Evolutionary conservation across 1,284 basidiomycete genomes (phyloP).

Genomic region (Papiliotrema flavescens): DNA sequence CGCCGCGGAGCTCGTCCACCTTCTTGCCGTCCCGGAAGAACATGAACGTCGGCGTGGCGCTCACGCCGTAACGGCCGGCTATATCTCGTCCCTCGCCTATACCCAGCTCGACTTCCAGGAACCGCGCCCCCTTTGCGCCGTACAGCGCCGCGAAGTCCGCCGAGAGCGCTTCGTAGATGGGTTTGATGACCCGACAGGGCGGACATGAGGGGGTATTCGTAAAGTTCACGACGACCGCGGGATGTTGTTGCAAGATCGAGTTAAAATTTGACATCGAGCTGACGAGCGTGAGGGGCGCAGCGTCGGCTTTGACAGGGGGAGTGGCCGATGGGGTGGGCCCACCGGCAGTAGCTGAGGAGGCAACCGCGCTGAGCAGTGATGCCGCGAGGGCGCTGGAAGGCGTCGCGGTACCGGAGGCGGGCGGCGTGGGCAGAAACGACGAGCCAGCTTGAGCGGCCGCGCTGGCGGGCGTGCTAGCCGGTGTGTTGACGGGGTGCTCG

Average conservation of each 20-base stretch:
- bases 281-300: constrained; percentile 61
- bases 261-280: constrained; percentile 59
- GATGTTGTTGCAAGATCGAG: constrained; percentile 54
- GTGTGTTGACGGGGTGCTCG: constrained; percentile 30
- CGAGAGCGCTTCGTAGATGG: constrained; percentile 55
- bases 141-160: constrained; percentile 26
- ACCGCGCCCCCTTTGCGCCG: constrained; percentile 50
- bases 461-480: constrained; percentile 1
- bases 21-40: constrained; percentile 76
- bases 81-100: constrained; percentile 62
- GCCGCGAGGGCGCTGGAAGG: constrained; percentile 58
- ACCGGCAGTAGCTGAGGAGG: constrained; percentile 54
- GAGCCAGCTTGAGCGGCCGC: constrained; percentile 10
- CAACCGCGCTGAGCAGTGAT: constrained; percentile 63
- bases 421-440: constrained; percentile 42
- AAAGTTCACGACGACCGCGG: constrained; percentile 62
- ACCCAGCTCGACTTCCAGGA: constrained; percentile 74
- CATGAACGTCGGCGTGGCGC: constrained; percentile 79
- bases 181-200: constrained; percentile 63
- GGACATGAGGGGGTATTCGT: constrained; percentile 61
- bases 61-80: constrained; percentile 63
- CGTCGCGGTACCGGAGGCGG: constrained; percentile 44
- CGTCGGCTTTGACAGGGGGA: constrained; percentile 49
- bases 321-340: constrained; percentile 45
- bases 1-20: constrained; percentile 73